Conservation (phyloP, 495 filamentous ascomycete genomes). For the Aspergillus sclerotiicarbonarius region DNA sequence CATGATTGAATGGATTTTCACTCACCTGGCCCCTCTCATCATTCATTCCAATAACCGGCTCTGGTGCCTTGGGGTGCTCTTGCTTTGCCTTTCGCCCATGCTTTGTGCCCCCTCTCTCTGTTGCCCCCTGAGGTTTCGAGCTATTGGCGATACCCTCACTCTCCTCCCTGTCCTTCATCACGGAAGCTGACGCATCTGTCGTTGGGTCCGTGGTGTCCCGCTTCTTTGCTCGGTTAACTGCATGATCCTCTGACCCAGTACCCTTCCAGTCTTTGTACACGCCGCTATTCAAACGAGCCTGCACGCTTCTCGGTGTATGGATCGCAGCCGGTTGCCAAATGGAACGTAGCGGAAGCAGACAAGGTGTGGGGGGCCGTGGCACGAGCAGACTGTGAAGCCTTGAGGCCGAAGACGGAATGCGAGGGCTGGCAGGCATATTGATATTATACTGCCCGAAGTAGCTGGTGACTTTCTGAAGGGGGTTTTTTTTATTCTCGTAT, state of each 20-base stretch:
- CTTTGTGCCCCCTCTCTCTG: constrained; percentile 42
- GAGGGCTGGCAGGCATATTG: constrained; percentile 16
- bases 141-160: constrained; percentile 35
- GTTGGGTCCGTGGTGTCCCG: constrained; percentile 44
- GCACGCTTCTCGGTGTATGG: constrained; percentile 10
- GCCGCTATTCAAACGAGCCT: constrained; percentile 19
- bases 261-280: constrained; percentile 38
- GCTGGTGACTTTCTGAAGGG: background rate
- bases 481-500: too few species aligned
- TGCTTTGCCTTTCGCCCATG: constrained; percentile 54
- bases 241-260: constrained; percentile 33
- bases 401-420: constrained; percentile 8
- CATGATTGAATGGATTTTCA: background rate
- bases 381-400: constrained; percentile 11
- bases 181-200: constrained; percentile 32
- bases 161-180: constrained; percentile 37
- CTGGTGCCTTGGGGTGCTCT: constrained; percentile 64
- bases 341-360: constrained; percentile 12
- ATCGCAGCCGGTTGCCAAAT: constrained; percentile 15
- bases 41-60: constrained; percentile 67
- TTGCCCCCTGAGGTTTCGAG: constrained; percentile 41
- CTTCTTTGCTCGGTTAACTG: constrained; percentile 32
- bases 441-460: background rate
- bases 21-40: constrained; percentile 59
- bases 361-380: constrained; percentile 11